Conservation (phyloP, 371 early-diverging fungal species). For the Polyrhizophydium stewartii region DNA sequence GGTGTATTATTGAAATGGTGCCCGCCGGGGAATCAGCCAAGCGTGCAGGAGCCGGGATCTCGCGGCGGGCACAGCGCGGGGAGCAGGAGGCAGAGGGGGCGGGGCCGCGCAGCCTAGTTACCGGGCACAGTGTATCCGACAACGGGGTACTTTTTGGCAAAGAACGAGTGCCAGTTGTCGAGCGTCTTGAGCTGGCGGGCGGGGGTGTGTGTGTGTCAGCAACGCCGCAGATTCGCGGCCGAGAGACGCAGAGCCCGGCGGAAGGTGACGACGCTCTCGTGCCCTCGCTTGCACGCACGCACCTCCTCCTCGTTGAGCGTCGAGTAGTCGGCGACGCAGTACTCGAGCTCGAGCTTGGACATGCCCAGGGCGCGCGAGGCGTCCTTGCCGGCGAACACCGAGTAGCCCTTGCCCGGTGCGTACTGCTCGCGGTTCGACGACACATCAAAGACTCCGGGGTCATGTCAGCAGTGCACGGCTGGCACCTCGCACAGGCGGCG, state of each 20-base stretch:
- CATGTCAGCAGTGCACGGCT: not conserved
- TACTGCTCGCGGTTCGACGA: slow-evolving; percentile 68
- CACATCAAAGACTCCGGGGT: slow-evolving; percentile 77
- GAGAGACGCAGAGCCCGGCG: no score
- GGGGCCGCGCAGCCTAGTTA: no score
- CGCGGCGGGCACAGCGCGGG: no score
- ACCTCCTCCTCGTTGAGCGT: slow-evolving; percentile 63
- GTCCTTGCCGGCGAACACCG: slow-evolving; percentile 89
- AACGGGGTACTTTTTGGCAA: slow-evolving; percentile 70
- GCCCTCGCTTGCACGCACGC: slow-evolving; percentile 6
- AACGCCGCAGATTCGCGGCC: not conserved
- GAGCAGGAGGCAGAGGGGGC: no score
- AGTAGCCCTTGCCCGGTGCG: slow-evolving; percentile 76
- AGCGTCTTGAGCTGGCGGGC: slow-evolving; percentile 64
- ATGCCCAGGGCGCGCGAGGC: slow-evolving; percentile 73
- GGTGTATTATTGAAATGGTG: no score
- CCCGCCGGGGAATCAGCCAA: no score
- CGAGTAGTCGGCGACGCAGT: slow-evolving; percentile 67
- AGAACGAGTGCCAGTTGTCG: slow-evolving; percentile 74
- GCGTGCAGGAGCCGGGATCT: no score
- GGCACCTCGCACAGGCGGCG: not conserved
- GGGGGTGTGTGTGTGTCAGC: not conserved
- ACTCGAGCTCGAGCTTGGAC: slow-evolving; percentile 67
- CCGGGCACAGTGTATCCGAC: slow-evolving; percentile 49
- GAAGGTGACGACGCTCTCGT: no score